These are phyloP conservation scores for Solanum corneliomulleri DNA, from an alignment of 257 asterid species.

Conservation along the genomic window DNA sequence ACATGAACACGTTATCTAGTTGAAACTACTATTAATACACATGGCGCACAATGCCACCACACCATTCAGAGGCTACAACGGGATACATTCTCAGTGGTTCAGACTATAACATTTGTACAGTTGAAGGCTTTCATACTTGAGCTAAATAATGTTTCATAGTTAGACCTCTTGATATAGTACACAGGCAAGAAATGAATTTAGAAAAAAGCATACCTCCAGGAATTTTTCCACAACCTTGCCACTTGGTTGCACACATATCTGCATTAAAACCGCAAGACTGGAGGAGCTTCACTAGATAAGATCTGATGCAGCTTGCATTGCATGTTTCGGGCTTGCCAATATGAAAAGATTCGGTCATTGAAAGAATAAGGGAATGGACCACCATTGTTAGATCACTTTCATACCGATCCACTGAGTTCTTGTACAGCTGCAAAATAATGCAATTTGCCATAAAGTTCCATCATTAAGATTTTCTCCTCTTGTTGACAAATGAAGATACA, in stretches of 20 bases:
- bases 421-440: slow-evolving; percentile 16
- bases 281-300: slow-evolving; percentile 29
- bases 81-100: neutral
- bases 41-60: neutral
- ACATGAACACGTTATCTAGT: neutral
- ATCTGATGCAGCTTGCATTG: slow-evolving; percentile 30
- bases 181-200: neutral
- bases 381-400: slow-evolving; percentile 25
- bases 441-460: neutral
- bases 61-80: neutral
- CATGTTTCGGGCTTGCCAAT: slow-evolving; percentile 18
- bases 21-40: neutral
- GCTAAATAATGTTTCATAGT: neutral
- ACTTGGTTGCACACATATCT: slow-evolving; percentile 32
- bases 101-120: neutral
- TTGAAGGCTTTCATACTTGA: neutral
- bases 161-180: neutral
- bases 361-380: slow-evolving; percentile 31
- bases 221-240: slow-evolving; percentile 30
- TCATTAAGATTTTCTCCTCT: neutral
- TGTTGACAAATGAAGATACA: neutral
- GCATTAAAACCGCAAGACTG: slow-evolving; percentile 38
- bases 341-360: slow-evolving; percentile 15
- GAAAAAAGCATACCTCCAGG: slow-evolving; percentile 29
- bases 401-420: slow-evolving; percentile 23